phyloP scores from a whole-genome alignment of 2,329 filamentous ascomycete genomes.

The Tolypocladium ovalisporum region DNA sequence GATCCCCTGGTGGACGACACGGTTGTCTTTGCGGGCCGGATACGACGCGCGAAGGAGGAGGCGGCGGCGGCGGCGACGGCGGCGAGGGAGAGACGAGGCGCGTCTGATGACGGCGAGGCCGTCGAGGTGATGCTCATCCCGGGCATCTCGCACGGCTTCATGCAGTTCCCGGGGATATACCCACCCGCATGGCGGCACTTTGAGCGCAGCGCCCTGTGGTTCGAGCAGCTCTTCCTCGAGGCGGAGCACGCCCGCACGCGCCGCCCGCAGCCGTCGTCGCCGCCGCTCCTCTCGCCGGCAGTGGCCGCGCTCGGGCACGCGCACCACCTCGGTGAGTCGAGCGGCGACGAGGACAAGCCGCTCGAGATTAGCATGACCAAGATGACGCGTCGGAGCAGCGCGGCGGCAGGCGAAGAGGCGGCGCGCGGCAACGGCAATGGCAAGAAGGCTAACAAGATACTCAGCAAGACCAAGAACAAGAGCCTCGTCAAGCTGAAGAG shows the following conservation, averaged over 20 bases:
- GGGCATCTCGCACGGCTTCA: conserved; percentile 84
- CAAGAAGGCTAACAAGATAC: conserved; percentile 15
- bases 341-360: conserved; percentile 69
- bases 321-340: conserved; percentile 41
- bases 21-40: conserved; percentile 81
- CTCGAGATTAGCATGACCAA: conserved; percentile 67
- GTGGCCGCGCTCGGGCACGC: conserved; percentile 7
- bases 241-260: conserved; percentile 29
- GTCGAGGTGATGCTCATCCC: conserved; percentile 74
- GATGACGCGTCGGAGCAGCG: conserved; percentile 23
- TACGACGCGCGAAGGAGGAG: conserved; percentile 67
- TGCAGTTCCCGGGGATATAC: conserved; percentile 83
- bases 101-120: conserved; percentile 29
- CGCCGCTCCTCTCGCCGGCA: background rate
- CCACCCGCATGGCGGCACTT: conserved; percentile 87
- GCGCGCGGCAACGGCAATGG: conserved; percentile 7
- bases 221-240: conserved; percentile 60
- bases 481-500: conserved; percentile 44
- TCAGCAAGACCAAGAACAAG: conserved; percentile 33
- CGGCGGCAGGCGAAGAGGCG: conserved; percentile 14
- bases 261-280: conserved; percentile 5
- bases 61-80: conserved; percentile 11
- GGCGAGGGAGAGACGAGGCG: conserved; percentile 3
- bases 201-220: conserved; percentile 68
- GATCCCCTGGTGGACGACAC: conserved; percentile 96